Conservation (phyloP, 75 land plant species). For the Pinus taeda region DNA sequence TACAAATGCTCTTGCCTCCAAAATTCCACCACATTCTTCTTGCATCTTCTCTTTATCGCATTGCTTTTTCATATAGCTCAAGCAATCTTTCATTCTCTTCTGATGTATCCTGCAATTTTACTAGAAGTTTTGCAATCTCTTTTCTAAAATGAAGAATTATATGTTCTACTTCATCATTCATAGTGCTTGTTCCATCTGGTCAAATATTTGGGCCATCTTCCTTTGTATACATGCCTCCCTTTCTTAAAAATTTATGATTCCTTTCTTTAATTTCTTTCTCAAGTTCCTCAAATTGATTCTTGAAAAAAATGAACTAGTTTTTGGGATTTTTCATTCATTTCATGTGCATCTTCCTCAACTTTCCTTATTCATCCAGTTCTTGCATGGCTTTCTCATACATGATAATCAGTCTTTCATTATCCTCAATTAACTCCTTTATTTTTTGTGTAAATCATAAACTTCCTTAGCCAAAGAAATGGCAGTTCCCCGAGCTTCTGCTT, state of each 20-base stretch:
- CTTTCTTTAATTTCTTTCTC: not conserved
- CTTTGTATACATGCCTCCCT: not conserved
- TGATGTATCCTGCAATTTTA: slow-evolving; percentile 47
- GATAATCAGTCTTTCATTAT: slow-evolving; percentile 49
- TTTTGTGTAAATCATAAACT: slow-evolving; percentile 49
- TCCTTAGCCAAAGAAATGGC: slow-evolving; percentile 44
- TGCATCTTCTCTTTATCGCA: slow-evolving; percentile 57
- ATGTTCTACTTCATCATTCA: not conserved
- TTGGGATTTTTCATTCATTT: not conserved
- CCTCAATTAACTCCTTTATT: slow-evolving; percentile 34
- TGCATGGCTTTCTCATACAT: slow-evolving; percentile 10
- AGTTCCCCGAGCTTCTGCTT: slow-evolving; percentile 63
- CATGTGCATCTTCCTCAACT: slow-evolving; percentile 10
- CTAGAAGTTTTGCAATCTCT: slow-evolving; percentile 25
- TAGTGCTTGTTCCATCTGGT: slow-evolving; percentile 8
- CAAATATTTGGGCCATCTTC: not conserved
- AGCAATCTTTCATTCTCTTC: slow-evolving; percentile 57
- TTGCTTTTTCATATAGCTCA: slow-evolving; percentile 60
- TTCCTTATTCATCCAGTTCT: slow-evolving; percentile 3
- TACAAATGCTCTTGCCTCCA: slow-evolving; percentile 10
- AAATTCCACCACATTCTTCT: slow-evolving; percentile 15
- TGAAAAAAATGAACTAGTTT: not conserved
- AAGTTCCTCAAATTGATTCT: not conserved
- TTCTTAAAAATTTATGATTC: not conserved
- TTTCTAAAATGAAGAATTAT: not conserved